phyloP scores from a whole-genome alignment of 768 basidiomycete species.

The Austroboletus festivus region DNA sequence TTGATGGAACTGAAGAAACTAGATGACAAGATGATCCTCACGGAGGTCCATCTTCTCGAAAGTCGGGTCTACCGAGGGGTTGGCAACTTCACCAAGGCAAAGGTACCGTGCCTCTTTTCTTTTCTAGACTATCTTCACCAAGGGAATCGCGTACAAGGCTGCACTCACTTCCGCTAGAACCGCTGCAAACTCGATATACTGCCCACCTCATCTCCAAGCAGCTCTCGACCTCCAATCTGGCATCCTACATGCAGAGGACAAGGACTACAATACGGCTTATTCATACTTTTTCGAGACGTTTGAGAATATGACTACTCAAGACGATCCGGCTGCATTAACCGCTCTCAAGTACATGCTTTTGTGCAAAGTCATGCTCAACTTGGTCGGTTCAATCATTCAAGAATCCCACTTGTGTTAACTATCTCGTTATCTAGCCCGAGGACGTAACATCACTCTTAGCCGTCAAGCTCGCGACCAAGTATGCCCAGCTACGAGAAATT shows the following conservation, averaged over 20 bases:
- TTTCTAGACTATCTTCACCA: background rate
- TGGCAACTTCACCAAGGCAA: conserved; percentile 86
- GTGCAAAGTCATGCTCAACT: conserved; percentile 96
- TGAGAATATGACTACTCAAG: conserved; percentile 80
- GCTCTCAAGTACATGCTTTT: conserved; percentile 97
- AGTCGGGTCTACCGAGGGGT: conserved; percentile 87
- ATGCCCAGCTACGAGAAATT: conserved; percentile 83
- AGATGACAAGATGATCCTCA: conserved; percentile 97
- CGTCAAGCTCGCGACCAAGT: conserved; percentile 85
- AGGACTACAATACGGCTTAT: conserved; percentile 95
- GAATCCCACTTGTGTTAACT: background rate
- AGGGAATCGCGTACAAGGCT: conserved; percentile 44
- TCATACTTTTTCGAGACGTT: conserved; percentile 98
- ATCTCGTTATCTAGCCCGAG: conserved; percentile 61
- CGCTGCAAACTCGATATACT: conserved; percentile 94
- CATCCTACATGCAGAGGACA: conserved; percentile 92
- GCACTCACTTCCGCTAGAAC: conserved; percentile 88
- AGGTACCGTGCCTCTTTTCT: conserved; percentile 45
- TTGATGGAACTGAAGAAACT: conserved; percentile 87
- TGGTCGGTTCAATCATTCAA: conserved; percentile 51
- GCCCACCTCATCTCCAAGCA: conserved; percentile 65
- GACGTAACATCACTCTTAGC: conserved; percentile 85
- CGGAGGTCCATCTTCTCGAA: conserved; percentile 94
- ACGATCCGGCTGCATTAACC: conserved; percentile 68
- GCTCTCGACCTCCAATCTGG: conserved; percentile 69